A percentile compares a stretch with the other conserved stretches of the same genome.
Evolutionary conservation across 768 basidiomycete species (phyloP).

Genomic region (Suillus clintonianus): DNA sequence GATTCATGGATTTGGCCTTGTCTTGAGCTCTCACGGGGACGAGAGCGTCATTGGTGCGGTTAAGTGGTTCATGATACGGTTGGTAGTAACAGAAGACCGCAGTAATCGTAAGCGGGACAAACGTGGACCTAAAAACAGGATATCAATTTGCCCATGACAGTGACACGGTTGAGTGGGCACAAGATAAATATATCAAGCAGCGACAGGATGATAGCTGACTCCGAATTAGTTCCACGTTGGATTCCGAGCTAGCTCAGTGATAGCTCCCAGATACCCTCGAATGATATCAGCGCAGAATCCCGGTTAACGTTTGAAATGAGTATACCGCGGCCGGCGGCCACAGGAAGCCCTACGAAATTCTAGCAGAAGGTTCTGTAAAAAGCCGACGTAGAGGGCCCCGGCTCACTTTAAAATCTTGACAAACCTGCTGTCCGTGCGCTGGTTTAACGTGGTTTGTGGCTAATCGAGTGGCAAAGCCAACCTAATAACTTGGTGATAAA

Average conservation of each 20-base stretch:
- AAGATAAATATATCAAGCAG: neutral
- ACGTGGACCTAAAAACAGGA: slow-evolving; percentile 10
- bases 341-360: neutral
- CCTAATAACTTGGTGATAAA: slow-evolving; percentile 16
- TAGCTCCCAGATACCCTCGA: neutral
- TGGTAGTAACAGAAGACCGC: neutral
- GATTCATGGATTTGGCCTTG: neutral
- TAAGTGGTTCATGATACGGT: neutral
- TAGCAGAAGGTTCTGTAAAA: neutral
- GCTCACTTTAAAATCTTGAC: neutral
- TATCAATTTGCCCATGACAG: slow-evolving; percentile 5
- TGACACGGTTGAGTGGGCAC: neutral
- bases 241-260: neutral
- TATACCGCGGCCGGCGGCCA: neutral
- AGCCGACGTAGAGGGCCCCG: neutral
- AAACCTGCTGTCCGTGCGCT: slow-evolving; percentile 2
- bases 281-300: neutral
- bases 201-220: slow-evolving; percentile 3
- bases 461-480: slow-evolving; percentile 12
- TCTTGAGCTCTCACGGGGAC: neutral
- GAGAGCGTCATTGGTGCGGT: neutral
- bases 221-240: neutral
- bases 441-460: neutral
- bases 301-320: neutral
- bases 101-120: slow-evolving; percentile 11